phyloP scores from a whole-genome alignment of 176 grass and related monocot species.

The Oryza coarctata region DNA sequence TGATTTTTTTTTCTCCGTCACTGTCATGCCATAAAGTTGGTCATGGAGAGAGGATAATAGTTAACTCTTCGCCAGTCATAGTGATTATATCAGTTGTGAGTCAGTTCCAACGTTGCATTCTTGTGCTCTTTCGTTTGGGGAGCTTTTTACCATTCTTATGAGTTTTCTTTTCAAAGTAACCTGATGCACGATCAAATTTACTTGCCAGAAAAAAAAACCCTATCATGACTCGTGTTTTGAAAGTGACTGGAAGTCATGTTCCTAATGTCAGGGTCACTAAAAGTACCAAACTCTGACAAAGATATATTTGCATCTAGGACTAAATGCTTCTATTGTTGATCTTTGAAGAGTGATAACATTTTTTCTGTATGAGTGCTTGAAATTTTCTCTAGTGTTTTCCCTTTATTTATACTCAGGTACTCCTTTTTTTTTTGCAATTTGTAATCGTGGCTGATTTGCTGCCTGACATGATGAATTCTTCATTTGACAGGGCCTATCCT shows the following conservation, averaged over 20 bases:
- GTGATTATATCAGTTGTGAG: not conserved
- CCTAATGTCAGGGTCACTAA: not conserved
- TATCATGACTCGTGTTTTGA: not conserved
- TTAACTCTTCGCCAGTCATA: not conserved
- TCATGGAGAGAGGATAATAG: not conserved
- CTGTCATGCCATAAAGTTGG: not conserved
- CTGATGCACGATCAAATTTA: not conserved
- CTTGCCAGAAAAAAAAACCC: not conserved
- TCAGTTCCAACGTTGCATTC: not conserved
- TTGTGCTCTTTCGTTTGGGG: not conserved
- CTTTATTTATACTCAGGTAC: not conserved
- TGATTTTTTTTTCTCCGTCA: slow-evolving; percentile 35
- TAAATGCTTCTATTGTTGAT: not conserved
- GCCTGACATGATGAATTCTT: not conserved
- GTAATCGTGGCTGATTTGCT: not conserved
- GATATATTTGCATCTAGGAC: too few species aligned
- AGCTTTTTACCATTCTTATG: not conserved
- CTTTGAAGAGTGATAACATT: too few species aligned
- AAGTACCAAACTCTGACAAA: not conserved
- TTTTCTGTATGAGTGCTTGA: too few species aligned
- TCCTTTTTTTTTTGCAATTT: not conserved
- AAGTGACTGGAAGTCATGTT: not conserved
- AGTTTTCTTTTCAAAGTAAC: not conserved
- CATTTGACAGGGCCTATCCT: slow-evolving; percentile 64
- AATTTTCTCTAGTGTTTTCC: not conserved